Conservation (phyloP, 345 rosid genomes). For the Euphorbia peplus region DNA sequence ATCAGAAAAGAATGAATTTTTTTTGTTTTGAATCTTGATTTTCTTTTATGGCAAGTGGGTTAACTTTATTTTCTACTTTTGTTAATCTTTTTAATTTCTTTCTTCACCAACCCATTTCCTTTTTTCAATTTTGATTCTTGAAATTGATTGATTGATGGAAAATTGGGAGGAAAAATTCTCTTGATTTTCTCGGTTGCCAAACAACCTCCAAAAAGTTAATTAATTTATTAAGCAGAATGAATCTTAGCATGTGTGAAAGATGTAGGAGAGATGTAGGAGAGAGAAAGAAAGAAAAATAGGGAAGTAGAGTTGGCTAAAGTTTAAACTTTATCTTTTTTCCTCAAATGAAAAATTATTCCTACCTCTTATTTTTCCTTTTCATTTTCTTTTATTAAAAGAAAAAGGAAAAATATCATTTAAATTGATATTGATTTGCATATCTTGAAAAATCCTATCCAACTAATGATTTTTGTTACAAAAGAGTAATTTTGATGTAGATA, state of each 20-base stretch:
- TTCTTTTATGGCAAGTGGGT: not conserved
- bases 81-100: not conserved
- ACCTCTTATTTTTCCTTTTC: not conserved
- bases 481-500: not conserved
- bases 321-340: not conserved
- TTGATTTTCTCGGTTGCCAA: not conserved
- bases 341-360: not conserved
- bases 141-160: not conserved
- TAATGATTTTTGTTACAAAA: too few relatives aligned
- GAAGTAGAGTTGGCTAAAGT: not conserved
- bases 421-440: too few relatives aligned
- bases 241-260: slow-evolving; percentile 7
- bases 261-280: not conserved
- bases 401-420: too few relatives aligned
- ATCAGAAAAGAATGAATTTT: too few relatives aligned
- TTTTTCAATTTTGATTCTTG: not conserved
- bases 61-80: not conserved
- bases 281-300: not conserved
- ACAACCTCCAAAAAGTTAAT: slow-evolving; percentile 8
- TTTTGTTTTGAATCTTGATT: too few relatives aligned
- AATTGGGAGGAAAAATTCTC: not conserved
- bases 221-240: not conserved
- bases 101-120: not conserved
- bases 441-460: not conserved
- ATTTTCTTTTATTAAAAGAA: too few relatives aligned